Base-by-base conservation (phyloP, 345 rosid species). In the Camelina sativa region DNA sequence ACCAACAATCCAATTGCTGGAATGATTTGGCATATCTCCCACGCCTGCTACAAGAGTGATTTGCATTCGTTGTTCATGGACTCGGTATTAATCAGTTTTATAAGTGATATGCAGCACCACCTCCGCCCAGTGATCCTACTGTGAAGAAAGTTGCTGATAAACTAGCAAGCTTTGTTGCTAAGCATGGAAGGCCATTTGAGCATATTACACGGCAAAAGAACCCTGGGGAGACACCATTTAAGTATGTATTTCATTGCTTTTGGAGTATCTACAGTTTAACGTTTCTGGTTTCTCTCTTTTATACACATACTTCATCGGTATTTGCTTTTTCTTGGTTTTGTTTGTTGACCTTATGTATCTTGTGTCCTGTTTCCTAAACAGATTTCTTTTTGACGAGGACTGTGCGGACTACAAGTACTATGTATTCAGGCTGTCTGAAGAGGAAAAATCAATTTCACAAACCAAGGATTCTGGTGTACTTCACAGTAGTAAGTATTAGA, bases 31-130 rank as follows among this genome's bases (percentile, higher is more conserved):
- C 87, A 81, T 93, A 82, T 84, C 87, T 91, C 86, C 86, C 92
- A 85, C 76, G 82, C 90, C 94, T 95, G 91, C 91, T 88, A 85
- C 91, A 80, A 92, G 96, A 90, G 90, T 90, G 86, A 78, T 91
- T 95, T 95, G 91, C 95, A 86, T 92, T 95, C 85, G 80, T 89
- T 90, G 91, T 95, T 91, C 96, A 89, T 95, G 91, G 87, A 82
- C 92, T 90, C 71, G 87, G 97, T 96, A 91, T 92, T 91, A 96
- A 96, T 87, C 94, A 82, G 95, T 96, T 95, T 95, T 96, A 67
- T 96, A 92, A 92, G 99, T 96, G 94, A 96, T 86, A 83, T 96
- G 99, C 98, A 96, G 96, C 91, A 83, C 96, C 98, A 77, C 76
- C 86, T 81, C 72, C 90, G 74, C 98, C 97, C 57, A 88, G 87